A percentile compares a stretch with the other conserved stretches of the same genome.
Conservation (phyloP, 1,284 basidiomycete species). For the Prillingera fragicola region DNA sequence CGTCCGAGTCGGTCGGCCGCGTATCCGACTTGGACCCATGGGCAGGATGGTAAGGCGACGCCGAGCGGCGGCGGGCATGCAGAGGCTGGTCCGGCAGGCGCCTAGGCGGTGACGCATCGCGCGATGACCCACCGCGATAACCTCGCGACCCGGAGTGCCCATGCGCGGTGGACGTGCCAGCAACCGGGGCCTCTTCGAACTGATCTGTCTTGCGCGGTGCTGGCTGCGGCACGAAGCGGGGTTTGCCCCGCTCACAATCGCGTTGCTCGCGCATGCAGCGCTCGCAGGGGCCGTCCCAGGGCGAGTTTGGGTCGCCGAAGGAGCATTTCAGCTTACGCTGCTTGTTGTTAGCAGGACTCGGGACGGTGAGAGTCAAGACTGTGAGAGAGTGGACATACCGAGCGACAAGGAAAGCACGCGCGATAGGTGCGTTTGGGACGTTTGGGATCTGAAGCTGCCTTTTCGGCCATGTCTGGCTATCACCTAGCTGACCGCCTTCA, state of each 20-base stretch:
- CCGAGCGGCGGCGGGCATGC: too few relatives aligned
- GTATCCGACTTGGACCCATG: too few relatives aligned
- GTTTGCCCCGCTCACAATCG: slow-evolving; percentile 10
- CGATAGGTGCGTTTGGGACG: slow-evolving; percentile 13
- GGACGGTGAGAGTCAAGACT: too few relatives aligned
- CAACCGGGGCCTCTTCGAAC: neutral
- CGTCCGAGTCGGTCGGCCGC: slow-evolving; percentile 6
- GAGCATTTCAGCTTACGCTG: slow-evolving; percentile 18
- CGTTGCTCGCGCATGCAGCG: slow-evolving; percentile 13
- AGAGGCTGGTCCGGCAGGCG: too few relatives aligned
- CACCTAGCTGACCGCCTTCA: too few relatives aligned
- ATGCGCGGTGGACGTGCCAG: neutral
- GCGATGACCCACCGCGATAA: neutral
- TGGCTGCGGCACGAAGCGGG: slow-evolving; percentile 3
- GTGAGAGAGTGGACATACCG: slow-evolving; percentile 2
- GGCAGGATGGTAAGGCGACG: too few relatives aligned
- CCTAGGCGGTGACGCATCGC: neutral
- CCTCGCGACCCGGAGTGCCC: neutral
- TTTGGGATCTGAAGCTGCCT: too few relatives aligned
- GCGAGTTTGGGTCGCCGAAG: slow-evolving; percentile 15
- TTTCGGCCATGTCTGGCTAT: too few relatives aligned
- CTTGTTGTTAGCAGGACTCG: neutral
- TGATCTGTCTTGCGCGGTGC: slow-evolving; percentile 1
- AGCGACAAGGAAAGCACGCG: slow-evolving; percentile 8
- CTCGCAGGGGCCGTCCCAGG: slow-evolving; percentile 16